These are phyloP conservation scores for Fusarium poae DNA, from an alignment of 2,329 filamentous ascomycete genomes.

Conservation along the genomic window DNA sequence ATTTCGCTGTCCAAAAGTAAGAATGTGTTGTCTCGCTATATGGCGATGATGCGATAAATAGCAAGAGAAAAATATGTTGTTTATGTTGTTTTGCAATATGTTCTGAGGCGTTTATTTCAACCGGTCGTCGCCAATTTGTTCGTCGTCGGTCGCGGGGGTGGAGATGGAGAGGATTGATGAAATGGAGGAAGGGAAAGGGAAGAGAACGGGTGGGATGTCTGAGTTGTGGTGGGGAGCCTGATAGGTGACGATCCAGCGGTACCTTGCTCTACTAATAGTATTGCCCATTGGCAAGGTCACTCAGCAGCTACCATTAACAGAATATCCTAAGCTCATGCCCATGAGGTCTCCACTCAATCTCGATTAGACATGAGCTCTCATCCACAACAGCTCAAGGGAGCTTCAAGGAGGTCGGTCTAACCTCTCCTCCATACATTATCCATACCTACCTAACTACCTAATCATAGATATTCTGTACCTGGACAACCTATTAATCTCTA, in stretches of 20 bases:
- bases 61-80: constrained; percentile 3
- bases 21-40: neutral
- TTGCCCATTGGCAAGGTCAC: accelerated
- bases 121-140: constrained; percentile 17
- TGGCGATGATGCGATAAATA: neutral
- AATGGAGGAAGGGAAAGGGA: constrained; percentile 33
- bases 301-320: constrained; percentile 11
- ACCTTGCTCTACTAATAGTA: accelerated
- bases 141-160: constrained; percentile 40
- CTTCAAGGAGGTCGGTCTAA: constrained; percentile 6
- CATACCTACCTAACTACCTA: too few relatives aligned
- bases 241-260: constrained; percentile 12
- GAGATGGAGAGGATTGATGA: constrained; percentile 34
- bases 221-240: constrained; percentile 22
- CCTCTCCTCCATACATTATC: neutral
- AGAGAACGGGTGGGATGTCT: constrained; percentile 31
- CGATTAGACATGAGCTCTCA: constrained; percentile 27
- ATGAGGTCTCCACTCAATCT: constrained; percentile 29
- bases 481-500: neutral
- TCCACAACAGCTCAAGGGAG: constrained; percentile 29
- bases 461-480: neutral
- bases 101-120: constrained; percentile 8
- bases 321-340: constrained; percentile 16
- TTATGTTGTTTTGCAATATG: neutral
- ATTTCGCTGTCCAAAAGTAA: neutral